Evolutionary conservation across 2,329 filamentous ascomycete genomes (phyloP).

Genomic region (Ambrosiella beaveri): DNA sequence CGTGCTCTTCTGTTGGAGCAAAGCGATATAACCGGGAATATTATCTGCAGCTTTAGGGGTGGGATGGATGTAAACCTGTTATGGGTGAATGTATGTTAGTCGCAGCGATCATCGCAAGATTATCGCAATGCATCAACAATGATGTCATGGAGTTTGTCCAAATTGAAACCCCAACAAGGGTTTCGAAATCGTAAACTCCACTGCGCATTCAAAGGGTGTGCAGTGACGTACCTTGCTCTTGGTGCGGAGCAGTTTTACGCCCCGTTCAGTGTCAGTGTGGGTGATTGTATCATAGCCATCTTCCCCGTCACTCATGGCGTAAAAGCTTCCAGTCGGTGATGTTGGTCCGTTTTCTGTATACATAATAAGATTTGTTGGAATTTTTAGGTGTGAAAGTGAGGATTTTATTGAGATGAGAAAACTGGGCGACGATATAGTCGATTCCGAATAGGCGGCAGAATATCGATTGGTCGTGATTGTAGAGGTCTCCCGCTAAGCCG

Average conservation of each 20-base stretch:
- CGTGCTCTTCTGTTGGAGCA: conserved; percentile 70
- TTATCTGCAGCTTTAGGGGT: conserved; percentile 90
- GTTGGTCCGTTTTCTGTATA: conserved; percentile 22
- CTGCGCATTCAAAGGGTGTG: background rate
- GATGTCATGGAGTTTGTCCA: background rate
- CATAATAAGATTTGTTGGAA: conserved; percentile 12
- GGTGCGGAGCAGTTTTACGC: conserved; percentile 84
- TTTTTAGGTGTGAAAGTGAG: background rate
- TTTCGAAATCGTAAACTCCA: too few species aligned
- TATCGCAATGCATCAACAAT: background rate
- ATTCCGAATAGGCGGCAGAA: conserved; percentile 7
- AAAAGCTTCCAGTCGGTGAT: conserved; percentile 77
- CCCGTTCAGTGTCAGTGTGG: conserved; percentile 55
- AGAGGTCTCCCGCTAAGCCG: conserved; percentile 11
- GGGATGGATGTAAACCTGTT: conserved; percentile 88
- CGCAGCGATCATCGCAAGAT: background rate
- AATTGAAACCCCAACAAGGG: too few species aligned
- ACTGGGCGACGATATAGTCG: background rate
- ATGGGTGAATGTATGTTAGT: background rate
- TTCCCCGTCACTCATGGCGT: conserved; percentile 92
- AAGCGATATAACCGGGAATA: conserved; percentile 79
- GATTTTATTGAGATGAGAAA: background rate
- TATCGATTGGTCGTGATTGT: background rate
- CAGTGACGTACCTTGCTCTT: conserved; percentile 74
- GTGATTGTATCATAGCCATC: conserved; percentile 89